Conservation (phyloP, 257 asterid species). For the Solanum lycopersicoides region DNA sequence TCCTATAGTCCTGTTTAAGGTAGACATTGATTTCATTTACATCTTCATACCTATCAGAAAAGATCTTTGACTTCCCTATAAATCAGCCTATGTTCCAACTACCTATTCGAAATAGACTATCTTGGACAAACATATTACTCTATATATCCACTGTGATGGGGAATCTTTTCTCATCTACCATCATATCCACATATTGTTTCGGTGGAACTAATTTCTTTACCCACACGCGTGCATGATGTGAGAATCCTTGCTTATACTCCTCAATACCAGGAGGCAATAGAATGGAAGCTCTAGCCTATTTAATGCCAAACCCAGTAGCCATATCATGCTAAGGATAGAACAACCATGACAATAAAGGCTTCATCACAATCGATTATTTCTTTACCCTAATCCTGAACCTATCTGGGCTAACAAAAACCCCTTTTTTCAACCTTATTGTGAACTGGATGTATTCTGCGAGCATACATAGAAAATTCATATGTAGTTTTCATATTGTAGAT, state of each 20-base stretch:
- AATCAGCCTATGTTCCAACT: neutral
- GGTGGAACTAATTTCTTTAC: neutral
- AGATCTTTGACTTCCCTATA: neutral
- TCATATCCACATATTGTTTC: neutral
- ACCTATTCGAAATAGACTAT: neutral
- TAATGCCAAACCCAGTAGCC: neutral
- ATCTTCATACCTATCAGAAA: neutral
- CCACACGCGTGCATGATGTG: neutral
- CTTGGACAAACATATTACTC: neutral
- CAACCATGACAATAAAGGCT: neutral
- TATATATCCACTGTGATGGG: neutral
- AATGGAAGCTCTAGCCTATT: neutral
- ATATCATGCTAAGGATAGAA: neutral
- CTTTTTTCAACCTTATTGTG: neutral
- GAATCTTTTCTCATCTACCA: neutral
- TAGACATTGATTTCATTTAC: neutral
- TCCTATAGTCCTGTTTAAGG: neutral
- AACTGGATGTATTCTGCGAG: neutral
- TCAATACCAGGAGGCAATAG: neutral
- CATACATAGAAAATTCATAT: neutral
- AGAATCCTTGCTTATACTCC: neutral
- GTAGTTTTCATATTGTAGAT: neutral
- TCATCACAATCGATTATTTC: neutral
- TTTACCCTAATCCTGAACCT: neutral
- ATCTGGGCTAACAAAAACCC: neutral